phyloP scores from a whole-genome alignment of 345 rosid species.

The Corchorus capsularis region DNA sequence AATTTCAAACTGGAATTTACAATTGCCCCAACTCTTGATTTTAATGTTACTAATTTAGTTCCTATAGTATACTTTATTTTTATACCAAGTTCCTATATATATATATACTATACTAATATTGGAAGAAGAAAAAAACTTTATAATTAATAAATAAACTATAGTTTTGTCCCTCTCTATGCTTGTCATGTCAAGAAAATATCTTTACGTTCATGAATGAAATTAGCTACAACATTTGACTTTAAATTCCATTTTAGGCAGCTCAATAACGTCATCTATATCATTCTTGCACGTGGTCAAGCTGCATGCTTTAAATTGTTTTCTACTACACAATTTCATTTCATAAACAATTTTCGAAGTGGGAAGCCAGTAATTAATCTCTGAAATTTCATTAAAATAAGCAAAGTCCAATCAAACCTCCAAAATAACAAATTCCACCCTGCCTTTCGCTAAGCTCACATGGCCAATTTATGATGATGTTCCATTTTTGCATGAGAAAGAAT shows the following conservation, averaged over 20 bases:
- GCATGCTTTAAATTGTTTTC: not conserved
- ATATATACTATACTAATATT: too few relatives aligned
- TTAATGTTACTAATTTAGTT: too few relatives aligned
- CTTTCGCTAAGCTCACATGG: not conserved
- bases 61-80: too few relatives aligned
- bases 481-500: not conserved
- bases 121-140: too few relatives aligned
- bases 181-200: not conserved
- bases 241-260: not conserved
- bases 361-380: not conserved
- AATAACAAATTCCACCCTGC: not conserved
- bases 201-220: not conserved
- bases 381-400: not conserved
- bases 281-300: conserved; percentile 9
- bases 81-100: too few relatives aligned
- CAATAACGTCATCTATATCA: not conserved
- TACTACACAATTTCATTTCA: not conserved
- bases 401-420: not conserved
- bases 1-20: too few relatives aligned
- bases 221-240: not conserved
- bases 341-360: not conserved
- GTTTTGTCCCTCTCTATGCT: not conserved
- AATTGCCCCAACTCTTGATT: too few relatives aligned
- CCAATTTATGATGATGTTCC: not conserved
- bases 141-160: too few relatives aligned